Evolutionary conservation across 208 protist genomes (phyloP), one percentile per base, ranked within the genome.

Genomic region (Leishmania major): DNA sequence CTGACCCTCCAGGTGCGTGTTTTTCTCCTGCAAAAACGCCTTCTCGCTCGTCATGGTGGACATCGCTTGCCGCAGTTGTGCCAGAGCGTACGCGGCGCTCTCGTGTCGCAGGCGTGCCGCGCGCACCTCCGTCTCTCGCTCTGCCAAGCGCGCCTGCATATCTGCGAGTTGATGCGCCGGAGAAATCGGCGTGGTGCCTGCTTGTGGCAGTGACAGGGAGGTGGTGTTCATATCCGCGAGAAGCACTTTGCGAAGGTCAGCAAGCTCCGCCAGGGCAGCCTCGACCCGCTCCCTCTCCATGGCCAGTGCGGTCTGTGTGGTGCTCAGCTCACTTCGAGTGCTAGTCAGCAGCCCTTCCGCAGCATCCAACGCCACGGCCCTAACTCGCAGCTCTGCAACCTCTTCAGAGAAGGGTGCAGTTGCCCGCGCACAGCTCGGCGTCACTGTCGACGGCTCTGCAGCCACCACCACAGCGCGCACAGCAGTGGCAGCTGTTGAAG

Each of bases 1-100:
- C 80, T 96, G 93, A 1, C 93, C 93, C 72, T 96, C 91, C 2
- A 96, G 79, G 49, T 93, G 88, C 15, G 74, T 80, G 64, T 79
- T 92, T 55, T 83, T 88, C 81, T 93, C 89, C 67, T 92, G 47
- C 55, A 95, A 79, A 35, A 94, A 88, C 8, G 80, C 78, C 11
- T 79, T 70, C 49, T 90, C 79, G 47, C 87, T 87, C n/a, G 88
- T 45, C 40, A 83, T 49, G 3, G 80, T 79, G 37, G 76, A 15
- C 75, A 84, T 47, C 13, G 47, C 35, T 57, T 76, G 76, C 11
- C 77, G 72, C 64, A 89, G 84, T 47, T 90, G 89, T 5, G 81
- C 79, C 37, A 76, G 47, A 11, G 78, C 79, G 77, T 93, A 94
- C 31, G 82, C 35, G 5, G 75, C 81, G 49, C 78, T 76, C 43